Conservation (phyloP, 768 basidiomycete species). For the Trichaptum fuscoviolaceum region DNA sequence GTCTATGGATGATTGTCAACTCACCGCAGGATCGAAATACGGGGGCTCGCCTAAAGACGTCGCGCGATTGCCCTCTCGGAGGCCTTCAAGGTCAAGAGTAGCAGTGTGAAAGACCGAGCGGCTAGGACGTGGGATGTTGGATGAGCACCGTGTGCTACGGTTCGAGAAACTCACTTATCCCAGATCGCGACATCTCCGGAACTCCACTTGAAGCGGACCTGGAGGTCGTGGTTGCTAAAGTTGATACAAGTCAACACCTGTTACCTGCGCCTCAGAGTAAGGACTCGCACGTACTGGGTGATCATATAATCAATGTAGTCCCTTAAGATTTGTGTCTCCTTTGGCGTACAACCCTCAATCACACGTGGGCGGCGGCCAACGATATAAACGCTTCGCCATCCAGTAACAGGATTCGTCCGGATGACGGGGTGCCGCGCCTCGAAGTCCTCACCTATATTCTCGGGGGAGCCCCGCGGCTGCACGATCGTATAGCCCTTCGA, state of each 20-base stretch:
- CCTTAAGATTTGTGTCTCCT: background rate
- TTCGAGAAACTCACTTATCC: slow-evolving; percentile 36
- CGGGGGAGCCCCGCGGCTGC: slow-evolving; percentile 44
- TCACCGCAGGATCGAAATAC: slow-evolving; percentile 34
- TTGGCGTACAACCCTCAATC: background rate
- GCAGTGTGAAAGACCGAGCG: slow-evolving; percentile 42
- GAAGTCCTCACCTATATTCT: slow-evolving; percentile 44
- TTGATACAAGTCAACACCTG: background rate
- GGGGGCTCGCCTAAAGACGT: slow-evolving; percentile 46
- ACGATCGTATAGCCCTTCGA: slow-evolving; percentile 27
- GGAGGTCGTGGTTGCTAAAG: slow-evolving; percentile 48
- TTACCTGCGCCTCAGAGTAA: background rate
- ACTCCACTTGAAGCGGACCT: slow-evolving; percentile 48
- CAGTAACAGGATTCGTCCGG: slow-evolving; percentile 54
- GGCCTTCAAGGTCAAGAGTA: slow-evolving; percentile 14
- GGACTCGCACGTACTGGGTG: background rate
- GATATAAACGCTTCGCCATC: slow-evolving; percentile 22
- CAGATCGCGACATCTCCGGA: slow-evolving; percentile 53
- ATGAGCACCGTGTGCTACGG: background rate
- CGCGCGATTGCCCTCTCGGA: background rate
- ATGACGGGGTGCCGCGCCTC: slow-evolving; percentile 51
- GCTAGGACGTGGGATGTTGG: background rate
- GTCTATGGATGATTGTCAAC: background rate
- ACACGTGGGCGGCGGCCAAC: background rate
- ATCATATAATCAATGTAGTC: background rate